These are phyloP conservation scores for Fusarium transvaalense DNA, from an alignment of 2,329 filamentous ascomycete genomes.

Conservation along the genomic window DNA sequence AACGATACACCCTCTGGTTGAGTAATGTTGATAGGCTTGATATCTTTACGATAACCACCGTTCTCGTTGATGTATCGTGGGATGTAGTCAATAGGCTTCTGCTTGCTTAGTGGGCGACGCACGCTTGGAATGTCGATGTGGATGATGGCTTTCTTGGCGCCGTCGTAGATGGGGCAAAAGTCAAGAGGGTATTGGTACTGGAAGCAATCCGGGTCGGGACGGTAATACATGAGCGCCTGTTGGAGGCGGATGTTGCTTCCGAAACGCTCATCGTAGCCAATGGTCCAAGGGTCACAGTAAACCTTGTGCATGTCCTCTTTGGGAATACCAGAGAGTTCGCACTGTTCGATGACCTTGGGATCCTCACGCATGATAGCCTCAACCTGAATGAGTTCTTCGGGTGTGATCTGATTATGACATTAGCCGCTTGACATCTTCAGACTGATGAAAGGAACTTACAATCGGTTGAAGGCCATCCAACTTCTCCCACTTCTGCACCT, in stretches of 20 bases:
- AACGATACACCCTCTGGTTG: constrained; percentile 93
- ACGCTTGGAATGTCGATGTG: constrained; percentile 86
- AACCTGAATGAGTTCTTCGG: constrained; percentile 88
- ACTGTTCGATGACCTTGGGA: constrained; percentile 91
- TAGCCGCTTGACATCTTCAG: neutral
- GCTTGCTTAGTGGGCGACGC: constrained; percentile 79
- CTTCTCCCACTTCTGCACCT: constrained; percentile 79
- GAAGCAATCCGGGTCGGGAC: constrained; percentile 84
- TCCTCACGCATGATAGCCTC: constrained; percentile 82
- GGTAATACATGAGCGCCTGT: constrained; percentile 96
- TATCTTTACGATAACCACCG: constrained; percentile 80
- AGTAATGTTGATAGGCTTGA: constrained; percentile 90
- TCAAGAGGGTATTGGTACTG: constrained; percentile 94
- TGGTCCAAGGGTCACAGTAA: constrained; percentile 96
- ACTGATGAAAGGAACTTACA: constrained; percentile 57
- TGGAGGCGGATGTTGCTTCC: constrained; percentile 83
- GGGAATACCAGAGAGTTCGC: constrained; percentile 83
- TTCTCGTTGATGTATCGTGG: constrained; percentile 77
- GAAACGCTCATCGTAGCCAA: constrained; percentile 92
- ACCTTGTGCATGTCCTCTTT: constrained; percentile 92
- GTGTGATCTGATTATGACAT: constrained; percentile 75
- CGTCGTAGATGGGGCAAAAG: constrained; percentile 92
- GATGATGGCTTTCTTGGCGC: constrained; percentile 81
- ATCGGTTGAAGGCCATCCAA: constrained; percentile 85
- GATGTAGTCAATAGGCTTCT: constrained; percentile 82